Evolutionary conservation across 495 filamentous ascomycete species (phyloP).

Genomic region (Aspergillus saccharolyticus): DNA sequence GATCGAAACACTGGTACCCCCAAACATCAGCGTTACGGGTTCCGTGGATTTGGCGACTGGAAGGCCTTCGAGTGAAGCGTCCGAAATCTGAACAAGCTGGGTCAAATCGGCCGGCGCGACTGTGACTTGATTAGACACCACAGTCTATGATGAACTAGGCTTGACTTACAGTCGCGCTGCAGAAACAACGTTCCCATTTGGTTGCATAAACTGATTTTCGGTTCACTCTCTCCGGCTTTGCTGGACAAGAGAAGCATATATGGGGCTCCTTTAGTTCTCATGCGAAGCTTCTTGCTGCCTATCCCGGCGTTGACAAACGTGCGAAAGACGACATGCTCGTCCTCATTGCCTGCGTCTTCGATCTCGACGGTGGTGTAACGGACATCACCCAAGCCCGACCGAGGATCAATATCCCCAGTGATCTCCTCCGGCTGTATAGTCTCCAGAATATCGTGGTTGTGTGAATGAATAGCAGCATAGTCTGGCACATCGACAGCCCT

Average conservation of each 20-base stretch:
- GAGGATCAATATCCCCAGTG: constrained; percentile 15
- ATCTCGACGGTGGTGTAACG: constrained; percentile 35
- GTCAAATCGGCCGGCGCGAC: constrained; percentile 21
- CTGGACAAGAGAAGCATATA: constrained; percentile 40
- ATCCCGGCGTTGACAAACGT: constrained; percentile 42
- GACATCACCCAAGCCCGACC: constrained; percentile 25
- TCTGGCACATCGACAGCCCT: constrained; percentile 28
- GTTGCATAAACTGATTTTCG: constrained; percentile 39
- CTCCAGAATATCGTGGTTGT: constrained; percentile 38
- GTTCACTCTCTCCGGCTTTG: constrained; percentile 37
- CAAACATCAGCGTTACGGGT: constrained; percentile 31
- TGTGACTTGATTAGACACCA: constrained; percentile 1
- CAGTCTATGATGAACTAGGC: background rate
- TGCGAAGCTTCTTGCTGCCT: constrained; percentile 34
- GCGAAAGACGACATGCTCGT: constrained; percentile 37
- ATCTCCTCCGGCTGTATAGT: constrained; percentile 32
- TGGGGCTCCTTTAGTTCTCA: constrained; percentile 35
- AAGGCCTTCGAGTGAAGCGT: constrained; percentile 14
- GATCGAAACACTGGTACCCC: constrained; percentile 25
- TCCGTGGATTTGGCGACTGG: constrained; percentile 23
- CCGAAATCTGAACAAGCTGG: constrained; percentile 17
- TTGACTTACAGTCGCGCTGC: constrained; percentile 32
- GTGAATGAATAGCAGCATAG: constrained; percentile 17
- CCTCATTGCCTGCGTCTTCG: constrained; percentile 36
- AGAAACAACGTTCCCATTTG: constrained; percentile 39